phyloP scores from a whole-genome alignment of 1,139 yeast species.

The Diutina scorzettiae region DNA sequence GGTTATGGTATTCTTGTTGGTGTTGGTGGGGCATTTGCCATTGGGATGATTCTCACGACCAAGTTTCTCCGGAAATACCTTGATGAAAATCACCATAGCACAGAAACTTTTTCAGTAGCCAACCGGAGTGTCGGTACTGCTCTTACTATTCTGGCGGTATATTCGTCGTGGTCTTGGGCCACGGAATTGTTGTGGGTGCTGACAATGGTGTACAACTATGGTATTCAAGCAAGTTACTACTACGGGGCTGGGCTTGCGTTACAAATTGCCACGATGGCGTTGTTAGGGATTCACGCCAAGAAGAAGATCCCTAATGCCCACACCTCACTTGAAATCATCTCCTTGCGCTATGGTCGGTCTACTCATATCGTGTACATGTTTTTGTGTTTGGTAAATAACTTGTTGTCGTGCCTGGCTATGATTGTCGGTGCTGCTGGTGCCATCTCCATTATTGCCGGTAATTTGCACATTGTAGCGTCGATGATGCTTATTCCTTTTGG shows the following conservation, averaged over 20 bases:
- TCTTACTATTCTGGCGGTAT: slow-evolving; percentile 18
- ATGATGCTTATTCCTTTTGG: slow-evolving; percentile 27
- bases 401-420: slow-evolving; percentile 23
- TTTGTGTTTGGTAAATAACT: slow-evolving; percentile 20
- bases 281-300: slow-evolving; percentile 20
- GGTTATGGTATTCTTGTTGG: slow-evolving; percentile 22
- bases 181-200: slow-evolving; percentile 3
- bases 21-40: slow-evolving; percentile 20
- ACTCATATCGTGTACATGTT: slow-evolving; percentile 22
- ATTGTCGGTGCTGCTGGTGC: slow-evolving; percentile 27
- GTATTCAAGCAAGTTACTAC: slow-evolving; percentile 18
- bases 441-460: slow-evolving; percentile 22
- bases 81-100: slow-evolving; percentile 18
- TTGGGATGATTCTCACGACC: slow-evolving; percentile 19
- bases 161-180: slow-evolving; percentile 10
- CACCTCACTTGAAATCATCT: slow-evolving; percentile 20
- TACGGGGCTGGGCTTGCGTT: slow-evolving; percentile 19
- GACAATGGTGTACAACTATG: slow-evolving; percentile 12
- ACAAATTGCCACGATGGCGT: slow-evolving; percentile 20
- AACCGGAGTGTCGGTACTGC: slow-evolving; percentile 18
- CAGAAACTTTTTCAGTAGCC: slow-evolving; percentile 22
- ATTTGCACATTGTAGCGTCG: slow-evolving; percentile 21
- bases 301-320: slow-evolving; percentile 20
- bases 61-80: slow-evolving; percentile 16
- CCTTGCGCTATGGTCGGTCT: slow-evolving; percentile 19